A percentile compares a stretch with the other conserved stretches of the same genome.
These are phyloP conservation scores for Rhytidhysteron rufulum DNA, from an alignment of 2,329 filamentous ascomycete species.

Conservation along the genomic window DNA sequence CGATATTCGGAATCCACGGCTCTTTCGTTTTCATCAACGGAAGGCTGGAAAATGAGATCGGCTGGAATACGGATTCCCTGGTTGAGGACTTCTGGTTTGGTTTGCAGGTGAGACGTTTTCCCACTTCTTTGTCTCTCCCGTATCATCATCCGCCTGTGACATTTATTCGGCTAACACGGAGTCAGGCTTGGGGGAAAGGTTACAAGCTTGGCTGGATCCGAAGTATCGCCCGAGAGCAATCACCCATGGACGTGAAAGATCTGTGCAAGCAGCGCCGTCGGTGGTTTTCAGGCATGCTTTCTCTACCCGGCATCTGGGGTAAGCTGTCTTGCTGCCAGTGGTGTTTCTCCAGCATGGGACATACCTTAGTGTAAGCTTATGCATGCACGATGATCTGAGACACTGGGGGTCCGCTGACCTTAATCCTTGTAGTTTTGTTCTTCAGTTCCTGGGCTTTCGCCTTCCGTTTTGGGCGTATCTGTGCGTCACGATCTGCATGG, in stretches of 20 bases:
- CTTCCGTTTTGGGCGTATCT: no score
- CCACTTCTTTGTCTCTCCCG: not conserved
- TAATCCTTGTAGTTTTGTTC: no score
- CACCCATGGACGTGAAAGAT: conserved; percentile 3
- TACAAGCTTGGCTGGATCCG: conserved; percentile 7
- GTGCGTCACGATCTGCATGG: no score
- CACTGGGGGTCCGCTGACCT: no score
- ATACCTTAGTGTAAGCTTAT: no score
- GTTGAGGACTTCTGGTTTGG: conserved; percentile 8
- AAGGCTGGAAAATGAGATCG: conserved; percentile 3
- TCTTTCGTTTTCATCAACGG: conserved; percentile 5
- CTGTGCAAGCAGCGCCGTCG: conserved; percentile 3
- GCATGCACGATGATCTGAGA: no score
- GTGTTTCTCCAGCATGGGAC: no score
- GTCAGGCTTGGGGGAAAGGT: conserved; percentile 2
- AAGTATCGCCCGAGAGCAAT: conserved; percentile 7
- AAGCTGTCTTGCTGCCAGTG: no score
- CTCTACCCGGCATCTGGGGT: no score
- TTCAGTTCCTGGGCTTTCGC: no score
- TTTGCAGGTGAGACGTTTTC: not conserved
- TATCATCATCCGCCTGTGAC: not conserved
- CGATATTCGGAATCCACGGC: conserved; percentile 4
- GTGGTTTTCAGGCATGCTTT: conserved; percentile 6
- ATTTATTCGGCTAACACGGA: not conserved
- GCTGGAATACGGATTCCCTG: conserved; percentile 6